phyloP scores from a whole-genome alignment of 192 early-diverging fungal genomes.

The Geosiphon pyriformis region DNA sequence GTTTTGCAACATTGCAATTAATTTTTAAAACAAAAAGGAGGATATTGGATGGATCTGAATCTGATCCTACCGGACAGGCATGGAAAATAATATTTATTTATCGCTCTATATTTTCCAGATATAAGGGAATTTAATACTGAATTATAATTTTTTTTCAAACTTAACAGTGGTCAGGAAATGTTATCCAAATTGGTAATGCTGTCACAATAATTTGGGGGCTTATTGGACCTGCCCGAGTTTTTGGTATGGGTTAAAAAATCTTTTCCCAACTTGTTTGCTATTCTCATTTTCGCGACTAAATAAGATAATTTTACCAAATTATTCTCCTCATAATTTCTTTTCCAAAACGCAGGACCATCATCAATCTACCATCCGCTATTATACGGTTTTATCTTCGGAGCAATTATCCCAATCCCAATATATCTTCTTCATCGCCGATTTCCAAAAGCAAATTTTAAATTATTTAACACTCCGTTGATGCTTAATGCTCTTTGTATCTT shows the following conservation, averaged over 20 bases:
- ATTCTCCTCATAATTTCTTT: conserved; percentile 33
- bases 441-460: conserved; percentile 37
- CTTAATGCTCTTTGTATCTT: conserved; percentile 2
- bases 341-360: conserved; percentile 22
- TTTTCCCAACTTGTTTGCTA: no score
- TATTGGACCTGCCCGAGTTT: conserved; percentile 51
- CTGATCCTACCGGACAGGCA: conserved; percentile 40
- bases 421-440: conserved; percentile 38
- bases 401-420: conserved; percentile 28
- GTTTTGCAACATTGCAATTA: conserved; percentile 29
- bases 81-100: no score
- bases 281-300: no score
- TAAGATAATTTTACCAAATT: no score
- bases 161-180: conserved; percentile 27
- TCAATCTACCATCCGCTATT: conserved; percentile 37
- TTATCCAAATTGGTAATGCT: conserved; percentile 37
- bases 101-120: no score
- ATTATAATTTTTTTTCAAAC: no score
- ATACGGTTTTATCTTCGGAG: conserved; percentile 39
- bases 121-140: no score
- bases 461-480: conserved; percentile 17
- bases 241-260: conserved; percentile 40
- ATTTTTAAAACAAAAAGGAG: conserved; percentile 27
- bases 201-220: conserved; percentile 60
- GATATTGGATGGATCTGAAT: conserved; percentile 23